A percentile compares a stretch with the other conserved stretches of the same genome.
Evolutionary conservation across 306 rosid genomes (phyloP).

Genomic region (Abrus precatorius): DNA sequence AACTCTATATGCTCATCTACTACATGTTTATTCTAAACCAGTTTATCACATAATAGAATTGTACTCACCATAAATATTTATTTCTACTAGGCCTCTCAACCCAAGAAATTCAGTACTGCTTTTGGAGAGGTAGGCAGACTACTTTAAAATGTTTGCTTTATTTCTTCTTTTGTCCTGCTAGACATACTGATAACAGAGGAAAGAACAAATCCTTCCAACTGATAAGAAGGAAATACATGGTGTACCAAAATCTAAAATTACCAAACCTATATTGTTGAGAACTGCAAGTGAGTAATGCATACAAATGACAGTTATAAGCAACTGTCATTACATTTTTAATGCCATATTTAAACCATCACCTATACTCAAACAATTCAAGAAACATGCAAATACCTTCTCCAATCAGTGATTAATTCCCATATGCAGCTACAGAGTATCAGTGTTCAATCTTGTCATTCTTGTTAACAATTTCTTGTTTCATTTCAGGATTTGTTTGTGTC

Average conservation of each 20-base stretch:
- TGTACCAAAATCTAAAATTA: conserved; percentile 30
- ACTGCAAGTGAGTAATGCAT: neutral
- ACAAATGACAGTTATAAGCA: neutral
- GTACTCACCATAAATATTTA: conserved; percentile 44
- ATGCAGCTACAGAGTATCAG: neutral
- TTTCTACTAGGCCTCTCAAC: conserved; percentile 77
- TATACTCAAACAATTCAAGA: conserved; percentile 14
- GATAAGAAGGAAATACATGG: neutral
- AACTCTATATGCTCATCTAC: conserved; percentile 34
- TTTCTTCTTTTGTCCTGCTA: conserved; percentile 26
- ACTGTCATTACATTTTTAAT: conserved; percentile 3
- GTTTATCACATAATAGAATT: conserved; percentile 17
- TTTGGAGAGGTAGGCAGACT: conserved; percentile 89
- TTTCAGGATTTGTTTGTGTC: conserved; percentile 92
- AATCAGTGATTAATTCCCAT: conserved; percentile 38
- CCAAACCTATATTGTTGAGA: conserved; percentile 21
- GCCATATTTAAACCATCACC: conserved; percentile 6
- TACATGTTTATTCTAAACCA: conserved; percentile 36
- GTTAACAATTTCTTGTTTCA: conserved; percentile 39
- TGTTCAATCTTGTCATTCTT: conserved; percentile 20
- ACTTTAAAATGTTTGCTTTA: conserved; percentile 32
- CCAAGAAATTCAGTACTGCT: conserved; percentile 86
- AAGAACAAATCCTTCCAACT: conserved; percentile 17
- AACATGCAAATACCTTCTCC: conserved; percentile 2
- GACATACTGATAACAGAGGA: conserved; percentile 21